Percentiles rank a stretch among this genome's conserved stretches.
Conservation (phyloP, 2,329 filamentous ascomycete species). For the Rhynchosporium agropyri region DNA sequence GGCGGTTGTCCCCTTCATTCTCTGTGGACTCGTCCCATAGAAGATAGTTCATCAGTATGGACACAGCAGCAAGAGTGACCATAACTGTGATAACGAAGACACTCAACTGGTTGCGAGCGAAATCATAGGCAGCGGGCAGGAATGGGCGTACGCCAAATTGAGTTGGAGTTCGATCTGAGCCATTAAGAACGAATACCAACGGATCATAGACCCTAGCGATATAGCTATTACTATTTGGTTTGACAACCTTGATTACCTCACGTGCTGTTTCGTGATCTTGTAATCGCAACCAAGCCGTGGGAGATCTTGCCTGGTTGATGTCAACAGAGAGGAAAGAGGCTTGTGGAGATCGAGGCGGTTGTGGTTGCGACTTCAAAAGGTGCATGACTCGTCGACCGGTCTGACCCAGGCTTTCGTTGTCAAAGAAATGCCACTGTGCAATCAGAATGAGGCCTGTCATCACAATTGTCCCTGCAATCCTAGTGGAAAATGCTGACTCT, state of each 20-base stretch:
- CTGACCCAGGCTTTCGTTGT: conserved; percentile 53
- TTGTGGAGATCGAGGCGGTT: conserved; percentile 29
- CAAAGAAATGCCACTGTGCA: conserved; percentile 78
- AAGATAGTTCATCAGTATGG: conserved; percentile 73
- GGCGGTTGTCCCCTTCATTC: conserved; percentile 48
- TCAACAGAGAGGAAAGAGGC: conserved; percentile 54
- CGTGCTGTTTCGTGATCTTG: conserved; percentile 79
- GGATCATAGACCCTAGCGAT: conserved; percentile 76
- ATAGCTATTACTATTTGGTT: conserved; percentile 71
- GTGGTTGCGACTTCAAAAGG: conserved; percentile 28
- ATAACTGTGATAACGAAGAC: conserved; percentile 66
- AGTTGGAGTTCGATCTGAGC: conserved; percentile 63
- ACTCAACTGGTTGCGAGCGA: conserved; percentile 60
- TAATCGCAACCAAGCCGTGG: conserved; percentile 73
- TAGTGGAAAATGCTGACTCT: conserved; percentile 68
- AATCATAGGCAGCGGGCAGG: conserved; percentile 65
- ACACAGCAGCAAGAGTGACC: conserved; percentile 64
- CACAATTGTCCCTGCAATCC: conserved; percentile 74
- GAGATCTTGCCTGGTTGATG: conserved; percentile 75
- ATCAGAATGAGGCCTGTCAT: conserved; percentile 73
- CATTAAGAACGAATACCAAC: conserved; percentile 70
- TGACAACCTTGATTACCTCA: conserved; percentile 76
- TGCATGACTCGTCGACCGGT: conserved; percentile 44
- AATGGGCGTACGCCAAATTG: conserved; percentile 50
- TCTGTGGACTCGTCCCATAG: conserved; percentile 61